Evolutionary conservation across 2,329 filamentous ascomycete genomes (phyloP), one percentile per base, ranked within the genome.

Genomic region (Chaetothyriales sp.): DNA sequence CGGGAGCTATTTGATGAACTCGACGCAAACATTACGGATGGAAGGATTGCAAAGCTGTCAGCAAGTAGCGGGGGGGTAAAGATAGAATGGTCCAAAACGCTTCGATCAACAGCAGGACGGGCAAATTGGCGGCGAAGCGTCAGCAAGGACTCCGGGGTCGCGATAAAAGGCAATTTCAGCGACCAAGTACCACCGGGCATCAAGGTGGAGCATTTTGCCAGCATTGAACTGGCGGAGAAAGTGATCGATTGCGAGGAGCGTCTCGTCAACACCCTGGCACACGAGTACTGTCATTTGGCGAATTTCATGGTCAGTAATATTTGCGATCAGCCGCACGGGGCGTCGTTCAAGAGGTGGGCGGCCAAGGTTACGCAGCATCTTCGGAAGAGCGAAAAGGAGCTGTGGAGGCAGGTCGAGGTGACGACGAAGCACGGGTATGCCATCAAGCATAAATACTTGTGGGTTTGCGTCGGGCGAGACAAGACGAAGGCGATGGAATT

Each of bases 201-300:
- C 55, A 18, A 60, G 54, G n/a, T 66, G 69, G 52, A 67, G 66
- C 81, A 90, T 65, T 69, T 78, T 61, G 88, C 87, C 8, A 80
- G 75, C 15, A 95, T 97, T 62, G 89, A 97, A 65, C 78, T 97
- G 2, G 87, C 89, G 0, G 81, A 86, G 51, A 94, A 94, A 65
- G 83, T 95, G 46, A 89, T 97, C 56, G 81, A 88, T 64, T 77
- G 83, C 62, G 80, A 86, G 59, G 69, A 84, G 53, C 80, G 87
- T 2, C 76, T 97, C 1, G 76, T 92, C 57, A 95, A 95, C 66
- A 89, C 92, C 0, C 70, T 97, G n/a, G 88, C 90, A 0, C 92
- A 98, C 66, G 92, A 98, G 62, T 97, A 92, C 71, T 97, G 92
- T 66, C 92, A 98, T 64, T 72, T 97, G 1, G 83, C 87, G 44